A percentile compares a stretch with the other conserved stretches of the same genome.
Conservation (phyloP, 2,329 filamentous ascomycete genomes). For the Akanthomyces lecanii region DNA sequence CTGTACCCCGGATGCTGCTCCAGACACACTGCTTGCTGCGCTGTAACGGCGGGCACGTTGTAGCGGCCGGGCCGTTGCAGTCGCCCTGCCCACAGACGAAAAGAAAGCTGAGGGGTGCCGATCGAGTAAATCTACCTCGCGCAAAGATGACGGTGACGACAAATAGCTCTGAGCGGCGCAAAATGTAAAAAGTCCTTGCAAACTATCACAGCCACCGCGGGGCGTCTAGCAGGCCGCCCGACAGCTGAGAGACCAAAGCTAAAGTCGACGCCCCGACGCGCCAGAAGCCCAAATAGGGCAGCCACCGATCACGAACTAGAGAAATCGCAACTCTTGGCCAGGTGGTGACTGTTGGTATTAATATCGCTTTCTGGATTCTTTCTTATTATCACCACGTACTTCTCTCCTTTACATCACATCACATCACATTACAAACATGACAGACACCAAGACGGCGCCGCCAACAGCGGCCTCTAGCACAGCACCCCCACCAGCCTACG, state of each 20-base stretch:
- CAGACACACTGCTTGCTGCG: neutral
- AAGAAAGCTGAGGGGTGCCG: no score
- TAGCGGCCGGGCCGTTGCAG: neutral
- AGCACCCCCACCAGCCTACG: slow-evolving; percentile 9
- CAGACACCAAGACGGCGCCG: neutral
- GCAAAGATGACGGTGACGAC: no score
- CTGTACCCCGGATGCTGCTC: slow-evolving; percentile 4
- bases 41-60: neutral
- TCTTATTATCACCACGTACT: neutral
- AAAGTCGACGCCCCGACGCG: neutral
- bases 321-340: neutral
- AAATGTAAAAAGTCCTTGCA: no score
- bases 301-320: neutral
- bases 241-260: neutral
- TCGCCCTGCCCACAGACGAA: neutral
- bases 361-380: no score
- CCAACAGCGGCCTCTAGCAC: neutral
- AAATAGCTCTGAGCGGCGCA: no score
- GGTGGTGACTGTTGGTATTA: neutral
- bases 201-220: no score
- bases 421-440: neutral
- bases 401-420: neutral
- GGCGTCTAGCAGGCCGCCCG: no score
- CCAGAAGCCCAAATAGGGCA: neutral
- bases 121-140: no score